phyloP scores from a whole-genome alignment of 805 yeast genomes.

The Pichia sporocuriosa region DNA sequence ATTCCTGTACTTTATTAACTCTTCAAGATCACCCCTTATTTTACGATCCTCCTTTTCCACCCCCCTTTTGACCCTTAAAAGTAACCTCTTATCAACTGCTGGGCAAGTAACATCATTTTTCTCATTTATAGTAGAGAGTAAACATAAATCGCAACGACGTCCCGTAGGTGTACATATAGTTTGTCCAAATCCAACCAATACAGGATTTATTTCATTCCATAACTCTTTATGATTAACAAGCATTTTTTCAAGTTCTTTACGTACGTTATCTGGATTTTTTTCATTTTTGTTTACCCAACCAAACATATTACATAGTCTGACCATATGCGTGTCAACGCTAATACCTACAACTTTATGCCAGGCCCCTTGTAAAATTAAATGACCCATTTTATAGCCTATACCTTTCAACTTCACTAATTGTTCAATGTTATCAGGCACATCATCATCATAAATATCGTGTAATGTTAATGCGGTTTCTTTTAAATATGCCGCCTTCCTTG shows the following conservation, averaged over 20 bases:
- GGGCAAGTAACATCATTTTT: slow-evolving; percentile 42
- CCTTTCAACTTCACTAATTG: slow-evolving; percentile 75
- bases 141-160: slow-evolving; percentile 64
- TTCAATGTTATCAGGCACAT: slow-evolving; percentile 64
- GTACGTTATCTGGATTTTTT: slow-evolving; percentile 68
- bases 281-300: slow-evolving; percentile 54
- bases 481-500: slow-evolving; percentile 67
- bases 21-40: slow-evolving; percentile 38
- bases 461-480: slow-evolving; percentile 54
- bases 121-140: slow-evolving; percentile 26
- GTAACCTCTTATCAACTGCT: slow-evolving; percentile 43
- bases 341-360: slow-evolving; percentile 76
- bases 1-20: slow-evolving; percentile 31
- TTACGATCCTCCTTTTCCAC: slow-evolving; percentile 20
- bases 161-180: slow-evolving; percentile 71
- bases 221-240: slow-evolving; percentile 48
- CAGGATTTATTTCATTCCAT: slow-evolving; percentile 83
- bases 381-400: slow-evolving; percentile 95
- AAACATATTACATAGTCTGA: slow-evolving; percentile 73
- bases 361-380: slow-evolving; percentile 68
- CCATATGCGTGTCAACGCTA: slow-evolving; percentile 93
- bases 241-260: slow-evolving; percentile 66
- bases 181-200: slow-evolving; percentile 92
- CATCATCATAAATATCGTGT: slow-evolving; percentile 45
- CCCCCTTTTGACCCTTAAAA: slow-evolving; percentile 27